phyloP scores from a whole-genome alignment of 371 early-diverging fungal species.

The Mucor saturninus region DNA sequence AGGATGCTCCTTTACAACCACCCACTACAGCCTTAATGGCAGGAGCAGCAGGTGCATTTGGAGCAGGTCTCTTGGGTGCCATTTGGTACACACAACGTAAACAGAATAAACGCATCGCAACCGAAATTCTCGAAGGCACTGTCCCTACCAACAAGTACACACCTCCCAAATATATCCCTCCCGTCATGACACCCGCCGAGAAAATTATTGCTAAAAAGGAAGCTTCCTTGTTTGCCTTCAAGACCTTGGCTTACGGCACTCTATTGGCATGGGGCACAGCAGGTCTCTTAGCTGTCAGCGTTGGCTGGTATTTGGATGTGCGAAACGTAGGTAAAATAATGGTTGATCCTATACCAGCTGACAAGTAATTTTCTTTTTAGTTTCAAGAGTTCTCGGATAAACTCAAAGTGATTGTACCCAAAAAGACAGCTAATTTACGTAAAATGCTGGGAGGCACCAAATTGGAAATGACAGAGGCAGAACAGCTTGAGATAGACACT shows the following conservation, averaged over 20 bases:
- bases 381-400: conserved; percentile 54
- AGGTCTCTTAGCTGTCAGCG: conserved; percentile 36
- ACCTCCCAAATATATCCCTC: conserved; percentile 28
- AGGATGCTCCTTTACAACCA: conserved; percentile 3
- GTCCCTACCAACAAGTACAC: conserved; percentile 13
- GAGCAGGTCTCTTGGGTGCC: conserved; percentile 48
- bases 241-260: conserved; percentile 51
- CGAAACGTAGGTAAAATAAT: conserved; percentile 46
- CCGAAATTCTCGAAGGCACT: conserved; percentile 26
- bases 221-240: conserved; percentile 46
- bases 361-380: conserved; percentile 15
- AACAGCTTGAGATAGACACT: conserved; percentile 35
- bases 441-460: conserved; percentile 42
- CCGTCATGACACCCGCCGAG: conserved; percentile 51
- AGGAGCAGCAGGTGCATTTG: conserved; percentile 49
- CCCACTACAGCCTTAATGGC: conserved; percentile 30
- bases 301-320: conserved; percentile 52
- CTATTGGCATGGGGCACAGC: conserved; percentile 44
- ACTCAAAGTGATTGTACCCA: conserved; percentile 47
- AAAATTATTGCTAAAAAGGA: conserved; percentile 44
- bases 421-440: conserved; percentile 38
- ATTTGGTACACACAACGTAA: conserved; percentile 54
- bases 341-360: too few relatives aligned
- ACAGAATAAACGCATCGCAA: conserved; percentile 36
- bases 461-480: conserved; percentile 40